A percentile compares a stretch with the other conserved stretches of the same genome.
phyloP scores from a whole-genome alignment of 2,329 filamentous ascomycete genomes.

The Trichoderma koningiopsis region DNA sequence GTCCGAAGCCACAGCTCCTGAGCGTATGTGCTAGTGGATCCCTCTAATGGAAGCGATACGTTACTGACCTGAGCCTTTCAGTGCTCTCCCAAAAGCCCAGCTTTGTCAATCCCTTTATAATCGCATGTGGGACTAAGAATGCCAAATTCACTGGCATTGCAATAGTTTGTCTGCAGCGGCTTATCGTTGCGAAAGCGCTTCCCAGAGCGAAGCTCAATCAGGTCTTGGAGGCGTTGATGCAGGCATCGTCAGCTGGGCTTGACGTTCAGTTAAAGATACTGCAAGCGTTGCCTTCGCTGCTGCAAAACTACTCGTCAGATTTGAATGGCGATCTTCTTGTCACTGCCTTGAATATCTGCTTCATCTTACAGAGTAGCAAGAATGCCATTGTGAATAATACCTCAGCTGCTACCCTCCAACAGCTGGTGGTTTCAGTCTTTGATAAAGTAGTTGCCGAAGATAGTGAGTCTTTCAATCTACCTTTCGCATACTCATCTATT shows the following conservation, averaged over 20 bases:
- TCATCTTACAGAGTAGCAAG: conserved; percentile 86
- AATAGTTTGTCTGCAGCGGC: conserved; percentile 82
- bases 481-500: not conserved
- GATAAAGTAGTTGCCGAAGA: conserved; percentile 87
- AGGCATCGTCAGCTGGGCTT: conserved; percentile 76
- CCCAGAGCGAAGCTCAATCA: conserved; percentile 79
- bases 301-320: conserved; percentile 87
- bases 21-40: conserved; percentile 35
- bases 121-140: conserved; percentile 89
- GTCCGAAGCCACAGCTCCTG: conserved; percentile 44
- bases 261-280: conserved; percentile 96
- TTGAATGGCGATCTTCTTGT: conserved; percentile 80
- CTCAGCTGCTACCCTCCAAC: conserved; percentile 92
- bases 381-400: conserved; percentile 94
- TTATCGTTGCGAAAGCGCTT: conserved; percentile 80
- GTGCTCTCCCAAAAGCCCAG: conserved; percentile 79
- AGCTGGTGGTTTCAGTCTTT: conserved; percentile 88
- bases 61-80: conserved; percentile 43
- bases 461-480: conserved; percentile 51
- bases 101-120: conserved; percentile 91
- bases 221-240: conserved; percentile 82
- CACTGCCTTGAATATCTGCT: conserved; percentile 85
- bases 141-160: conserved; percentile 86
- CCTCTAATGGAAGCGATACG: conserved; percentile 20
- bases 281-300: conserved; percentile 82